These are phyloP conservation scores for Sphaerosporella brunnea DNA, from an alignment of 495 filamentous ascomycete genomes.

Conservation along the genomic window DNA sequence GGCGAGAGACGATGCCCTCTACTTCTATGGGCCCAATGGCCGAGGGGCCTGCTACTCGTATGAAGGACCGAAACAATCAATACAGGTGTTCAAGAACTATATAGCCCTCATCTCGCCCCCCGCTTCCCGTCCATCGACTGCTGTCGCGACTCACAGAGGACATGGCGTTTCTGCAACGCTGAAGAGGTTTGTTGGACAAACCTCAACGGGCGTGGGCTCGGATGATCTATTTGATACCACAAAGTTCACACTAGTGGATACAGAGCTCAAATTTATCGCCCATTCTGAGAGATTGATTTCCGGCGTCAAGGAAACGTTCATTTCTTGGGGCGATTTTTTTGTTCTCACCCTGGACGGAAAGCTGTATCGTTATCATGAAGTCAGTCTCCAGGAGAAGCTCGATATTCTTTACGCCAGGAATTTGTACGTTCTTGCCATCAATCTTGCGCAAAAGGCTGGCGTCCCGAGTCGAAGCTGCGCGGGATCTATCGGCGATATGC, in stretches of 20 bases:
- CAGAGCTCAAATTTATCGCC: slow-evolving; percentile 74
- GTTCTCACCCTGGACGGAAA: slow-evolving; percentile 79
- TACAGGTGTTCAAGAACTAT: slow-evolving; percentile 69
- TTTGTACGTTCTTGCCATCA: slow-evolving; percentile 78
- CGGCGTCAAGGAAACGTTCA: slow-evolving; percentile 60
- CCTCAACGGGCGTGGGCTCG: slow-evolving; percentile 46
- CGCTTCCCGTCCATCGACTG: slow-evolving; percentile 23
- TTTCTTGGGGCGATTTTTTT: slow-evolving; percentile 82
- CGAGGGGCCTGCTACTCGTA: slow-evolving; percentile 74
- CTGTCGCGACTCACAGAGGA: slow-evolving; percentile 7
- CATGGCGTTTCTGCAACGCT: slow-evolving; percentile 33
- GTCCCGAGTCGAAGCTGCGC: slow-evolving; percentile 64
- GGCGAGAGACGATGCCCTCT: slow-evolving; percentile 82
- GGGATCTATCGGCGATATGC: slow-evolving; percentile 86
- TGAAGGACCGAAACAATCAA: slow-evolving; percentile 71
- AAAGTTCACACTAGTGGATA: slow-evolving; percentile 76
- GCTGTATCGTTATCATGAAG: slow-evolving; percentile 77
- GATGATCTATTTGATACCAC: slow-evolving; percentile 65
- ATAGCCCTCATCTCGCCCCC: slow-evolving; percentile 79
- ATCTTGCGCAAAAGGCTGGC: slow-evolving; percentile 75
- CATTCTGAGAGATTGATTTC: slow-evolving; percentile 70
- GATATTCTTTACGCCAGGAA: slow-evolving; percentile 91
- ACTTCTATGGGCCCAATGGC: slow-evolving; percentile 75
- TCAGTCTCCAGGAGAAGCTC: slow-evolving; percentile 70
- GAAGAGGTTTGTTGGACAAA: slow-evolving; percentile 34